Percentiles rank a stretch among this genome's conserved stretches.
phyloP scores from a whole-genome alignment of 768 basidiomycete genomes.

The Macrocybe gigantea region DNA sequence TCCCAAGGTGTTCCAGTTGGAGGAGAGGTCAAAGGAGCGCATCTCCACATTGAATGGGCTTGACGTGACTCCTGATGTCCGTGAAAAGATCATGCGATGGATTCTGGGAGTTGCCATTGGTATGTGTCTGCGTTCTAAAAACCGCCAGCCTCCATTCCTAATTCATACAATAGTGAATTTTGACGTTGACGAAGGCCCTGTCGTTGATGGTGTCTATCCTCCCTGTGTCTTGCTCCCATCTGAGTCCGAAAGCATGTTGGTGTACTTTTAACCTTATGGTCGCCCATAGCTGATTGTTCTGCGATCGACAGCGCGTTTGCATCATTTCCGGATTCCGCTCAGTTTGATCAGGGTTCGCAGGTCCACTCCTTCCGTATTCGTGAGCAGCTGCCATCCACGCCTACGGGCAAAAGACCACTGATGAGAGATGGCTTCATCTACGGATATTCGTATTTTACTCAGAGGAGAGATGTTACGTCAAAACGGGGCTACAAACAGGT shows the following conservation, averaged over 20 bases:
- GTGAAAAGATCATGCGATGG: constrained; percentile 57
- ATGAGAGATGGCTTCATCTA: constrained; percentile 65
- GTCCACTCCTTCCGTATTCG: constrained; percentile 85
- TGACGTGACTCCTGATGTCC: constrained; percentile 39
- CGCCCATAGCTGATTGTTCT: constrained; percentile 5
- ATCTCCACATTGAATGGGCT: constrained; percentile 34
- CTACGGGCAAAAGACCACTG: constrained; percentile 24
- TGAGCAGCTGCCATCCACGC: constrained; percentile 27
- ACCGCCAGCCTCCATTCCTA: constrained; percentile 3
- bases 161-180: constrained; percentile 58
- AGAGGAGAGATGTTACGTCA: constrained; percentile 54
- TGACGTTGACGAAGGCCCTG: constrained; percentile 83
- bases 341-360: constrained; percentile 80
- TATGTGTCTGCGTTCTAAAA: constrained; percentile 18
- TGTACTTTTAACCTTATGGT: constrained; percentile 7
- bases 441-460: constrained; percentile 75
- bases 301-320: constrained; percentile 68
- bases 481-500: constrained; percentile 84
- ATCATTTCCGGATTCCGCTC: constrained; percentile 84
- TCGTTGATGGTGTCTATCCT: constrained; percentile 66
- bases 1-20: constrained; percentile 33
- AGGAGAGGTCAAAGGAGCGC: constrained; percentile 21
- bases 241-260: constrained; percentile 83
- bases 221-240: constrained; percentile 54
- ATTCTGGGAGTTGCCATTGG: constrained; percentile 63